Conservation (phyloP, 2,329 filamentous ascomycete species). For the Fusarium illudens region DNA sequence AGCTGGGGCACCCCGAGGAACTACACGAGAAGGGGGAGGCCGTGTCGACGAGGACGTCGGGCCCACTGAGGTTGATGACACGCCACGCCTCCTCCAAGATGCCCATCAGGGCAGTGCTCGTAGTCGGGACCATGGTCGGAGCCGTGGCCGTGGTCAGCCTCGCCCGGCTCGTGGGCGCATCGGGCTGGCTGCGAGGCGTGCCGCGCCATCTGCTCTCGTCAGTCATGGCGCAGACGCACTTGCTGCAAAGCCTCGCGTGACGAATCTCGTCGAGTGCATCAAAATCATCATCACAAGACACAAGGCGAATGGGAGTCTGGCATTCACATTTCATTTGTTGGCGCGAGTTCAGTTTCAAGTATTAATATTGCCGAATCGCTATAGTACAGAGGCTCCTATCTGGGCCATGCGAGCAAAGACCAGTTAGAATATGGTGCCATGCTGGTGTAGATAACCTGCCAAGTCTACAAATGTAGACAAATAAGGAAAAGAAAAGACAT, state of each 20-base stretch:
- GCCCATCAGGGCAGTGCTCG: constrained; percentile 30
- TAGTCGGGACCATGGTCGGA: constrained; percentile 21
- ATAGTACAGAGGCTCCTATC: constrained; percentile 7
- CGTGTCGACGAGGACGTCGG: not conserved
- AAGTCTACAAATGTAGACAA: constrained; percentile 5
- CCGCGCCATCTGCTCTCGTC: constrained; percentile 31
- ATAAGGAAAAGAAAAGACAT: constrained; percentile 18
- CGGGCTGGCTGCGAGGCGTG: constrained; percentile 19
- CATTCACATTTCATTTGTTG: not conserved
- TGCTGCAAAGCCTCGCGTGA: constrained; percentile 29
- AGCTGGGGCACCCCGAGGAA: constrained; percentile 39
- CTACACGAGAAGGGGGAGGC: not conserved
- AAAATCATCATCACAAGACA: not conserved
- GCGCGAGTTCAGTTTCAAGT: constrained; percentile 21
- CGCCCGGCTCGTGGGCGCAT: constrained; percentile 24
- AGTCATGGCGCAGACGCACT: constrained; percentile 30
- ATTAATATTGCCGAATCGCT: constrained; percentile 18
- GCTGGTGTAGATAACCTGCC: constrained; percentile 4
- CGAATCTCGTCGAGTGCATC: not conserved
- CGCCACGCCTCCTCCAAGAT: constrained; percentile 1
- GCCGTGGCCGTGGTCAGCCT: constrained; percentile 26
- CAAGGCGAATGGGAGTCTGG: not conserved
- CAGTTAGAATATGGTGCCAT: constrained; percentile 3
- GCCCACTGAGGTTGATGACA: constrained; percentile 8
- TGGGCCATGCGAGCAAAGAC: constrained; percentile 18